A percentile compares a stretch with the other conserved stretches of the same genome.
These are phyloP conservation scores for Amanita thiersii DNA, from an alignment of 768 basidiomycete species.

Conservation along the genomic window DNA sequence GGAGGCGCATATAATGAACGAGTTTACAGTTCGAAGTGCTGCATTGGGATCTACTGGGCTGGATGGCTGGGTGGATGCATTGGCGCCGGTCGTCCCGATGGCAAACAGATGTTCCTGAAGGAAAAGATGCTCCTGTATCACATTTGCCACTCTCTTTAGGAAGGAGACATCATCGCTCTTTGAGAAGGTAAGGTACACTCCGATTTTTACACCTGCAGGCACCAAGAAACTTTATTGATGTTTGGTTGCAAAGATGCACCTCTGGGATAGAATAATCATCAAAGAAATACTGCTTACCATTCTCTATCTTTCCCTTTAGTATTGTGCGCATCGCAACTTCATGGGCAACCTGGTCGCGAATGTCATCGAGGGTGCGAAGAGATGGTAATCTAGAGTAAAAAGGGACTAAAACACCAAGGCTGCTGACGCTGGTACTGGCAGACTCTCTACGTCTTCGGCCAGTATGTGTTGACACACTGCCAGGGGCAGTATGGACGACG, in stretches of 20 bases:
- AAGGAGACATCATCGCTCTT: slow-evolving; percentile 54
- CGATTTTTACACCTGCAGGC: slow-evolving; percentile 40
- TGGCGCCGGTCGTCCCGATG: slow-evolving; percentile 36
- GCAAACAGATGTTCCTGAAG: slow-evolving; percentile 44
- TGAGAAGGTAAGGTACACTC: slow-evolving; percentile 53
- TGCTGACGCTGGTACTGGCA: background rate
- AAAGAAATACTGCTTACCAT: no score
- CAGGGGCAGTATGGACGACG: no score
- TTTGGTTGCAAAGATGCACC: no score
- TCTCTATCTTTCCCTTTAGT: slow-evolving; percentile 30
- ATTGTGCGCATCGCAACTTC: slow-evolving; percentile 40
- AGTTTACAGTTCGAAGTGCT: slow-evolving; percentile 22
- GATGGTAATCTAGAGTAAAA: slow-evolving; percentile 4
- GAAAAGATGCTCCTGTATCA: slow-evolving; percentile 33
- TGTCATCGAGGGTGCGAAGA: slow-evolving; percentile 36
- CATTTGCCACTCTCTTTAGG: slow-evolving; percentile 40
- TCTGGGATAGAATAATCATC: no score
- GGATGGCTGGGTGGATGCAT: background rate
- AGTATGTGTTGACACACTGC: no score
- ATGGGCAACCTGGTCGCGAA: slow-evolving; percentile 45
- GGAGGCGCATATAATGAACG: slow-evolving; percentile 53
- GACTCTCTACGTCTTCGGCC: no score
- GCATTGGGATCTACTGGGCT: slow-evolving; percentile 12
- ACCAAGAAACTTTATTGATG: no score
- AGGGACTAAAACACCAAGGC: slow-evolving; percentile 2